These are phyloP conservation scores for Boletus vinaceobasis DNA, from an alignment of 768 basidiomycete species.

Conservation along the genomic window DNA sequence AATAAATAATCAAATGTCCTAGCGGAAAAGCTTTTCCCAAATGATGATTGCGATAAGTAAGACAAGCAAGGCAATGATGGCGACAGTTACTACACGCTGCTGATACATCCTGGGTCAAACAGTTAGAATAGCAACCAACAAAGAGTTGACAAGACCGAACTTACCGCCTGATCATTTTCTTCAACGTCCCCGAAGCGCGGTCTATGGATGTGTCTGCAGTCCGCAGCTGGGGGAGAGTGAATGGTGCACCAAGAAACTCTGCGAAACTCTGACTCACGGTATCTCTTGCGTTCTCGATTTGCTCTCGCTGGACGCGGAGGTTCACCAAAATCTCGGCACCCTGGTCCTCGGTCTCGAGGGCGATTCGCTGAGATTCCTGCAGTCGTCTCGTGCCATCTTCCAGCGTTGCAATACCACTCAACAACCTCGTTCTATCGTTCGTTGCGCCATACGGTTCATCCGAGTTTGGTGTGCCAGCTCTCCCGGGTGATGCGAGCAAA, in stretches of 20 bases:
- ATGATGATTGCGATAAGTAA: constrained; percentile 78
- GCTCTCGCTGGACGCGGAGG: constrained; percentile 83
- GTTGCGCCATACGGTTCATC: constrained; percentile 77
- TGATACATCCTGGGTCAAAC: constrained; percentile 83
- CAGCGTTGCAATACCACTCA: constrained; percentile 73
- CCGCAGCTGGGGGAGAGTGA: constrained; percentile 52
- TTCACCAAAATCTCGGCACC: constrained; percentile 90
- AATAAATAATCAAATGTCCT: constrained; percentile 17
- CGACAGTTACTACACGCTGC: constrained; percentile 83
- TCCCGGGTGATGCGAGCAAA: constrained; percentile 57
- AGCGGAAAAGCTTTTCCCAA: constrained; percentile 70
- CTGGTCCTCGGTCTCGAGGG: constrained; percentile 93
- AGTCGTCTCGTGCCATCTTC: constrained; percentile 83
- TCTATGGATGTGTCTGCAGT: constrained; percentile 88
- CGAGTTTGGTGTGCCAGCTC: constrained; percentile 40
- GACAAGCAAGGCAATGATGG: constrained; percentile 82
- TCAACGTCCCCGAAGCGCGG: constrained; percentile 86
- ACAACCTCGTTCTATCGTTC: constrained; percentile 74
- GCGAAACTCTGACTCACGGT: constrained; percentile 51
- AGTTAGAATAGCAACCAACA: constrained; percentile 9
- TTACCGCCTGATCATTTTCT: constrained; percentile 94
- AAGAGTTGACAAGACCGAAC: constrained; percentile 25
- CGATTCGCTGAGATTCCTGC: constrained; percentile 87
- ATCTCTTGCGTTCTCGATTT: constrained; percentile 89
- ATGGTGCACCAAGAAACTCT: not conserved